Evolutionary conservation across 176 grass and related monocot genomes (phyloP).

Genomic region (Zizania latifolia): DNA sequence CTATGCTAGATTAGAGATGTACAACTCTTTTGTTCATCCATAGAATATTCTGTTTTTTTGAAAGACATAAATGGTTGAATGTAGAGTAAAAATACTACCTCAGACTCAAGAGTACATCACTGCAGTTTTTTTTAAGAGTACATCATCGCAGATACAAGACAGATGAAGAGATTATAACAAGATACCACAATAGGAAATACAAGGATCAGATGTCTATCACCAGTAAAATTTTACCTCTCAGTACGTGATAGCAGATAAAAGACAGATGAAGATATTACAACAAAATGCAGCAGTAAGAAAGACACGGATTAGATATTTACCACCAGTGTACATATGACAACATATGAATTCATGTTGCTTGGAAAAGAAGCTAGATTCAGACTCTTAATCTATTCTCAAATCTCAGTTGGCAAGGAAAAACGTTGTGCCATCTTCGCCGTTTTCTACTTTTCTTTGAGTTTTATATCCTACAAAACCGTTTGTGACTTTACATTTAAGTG

Average conservation of each 20-base stretch:
- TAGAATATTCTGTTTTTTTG: not conserved
- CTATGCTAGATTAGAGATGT: no score
- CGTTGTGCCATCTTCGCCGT: not conserved
- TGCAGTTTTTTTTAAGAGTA: no score
- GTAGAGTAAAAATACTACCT: no score
- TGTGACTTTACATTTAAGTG: not conserved
- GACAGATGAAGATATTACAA: not conserved
- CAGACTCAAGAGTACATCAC: no score
- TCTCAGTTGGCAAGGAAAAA: not conserved
- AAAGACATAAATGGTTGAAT: not conserved
- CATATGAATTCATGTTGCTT: not conserved
- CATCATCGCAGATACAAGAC: no score
- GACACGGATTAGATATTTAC: not conserved
- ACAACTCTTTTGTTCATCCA: no score
- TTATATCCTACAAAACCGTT: not conserved
- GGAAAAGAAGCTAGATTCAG: not conserved
- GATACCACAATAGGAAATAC: no score
- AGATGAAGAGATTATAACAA: no score
- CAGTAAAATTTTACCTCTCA: not conserved
- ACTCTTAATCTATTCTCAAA: not conserved
- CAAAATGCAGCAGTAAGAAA: not conserved
- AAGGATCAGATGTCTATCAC: no score
- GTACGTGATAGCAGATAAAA: not conserved
- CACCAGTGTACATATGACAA: not conserved
- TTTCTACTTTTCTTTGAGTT: not conserved